A percentile compares a stretch with the other conserved stretches of the same genome.
phyloP scores from a whole-genome alignment of 139 green algal genomes.

The Tetraselmis chui region DNA sequence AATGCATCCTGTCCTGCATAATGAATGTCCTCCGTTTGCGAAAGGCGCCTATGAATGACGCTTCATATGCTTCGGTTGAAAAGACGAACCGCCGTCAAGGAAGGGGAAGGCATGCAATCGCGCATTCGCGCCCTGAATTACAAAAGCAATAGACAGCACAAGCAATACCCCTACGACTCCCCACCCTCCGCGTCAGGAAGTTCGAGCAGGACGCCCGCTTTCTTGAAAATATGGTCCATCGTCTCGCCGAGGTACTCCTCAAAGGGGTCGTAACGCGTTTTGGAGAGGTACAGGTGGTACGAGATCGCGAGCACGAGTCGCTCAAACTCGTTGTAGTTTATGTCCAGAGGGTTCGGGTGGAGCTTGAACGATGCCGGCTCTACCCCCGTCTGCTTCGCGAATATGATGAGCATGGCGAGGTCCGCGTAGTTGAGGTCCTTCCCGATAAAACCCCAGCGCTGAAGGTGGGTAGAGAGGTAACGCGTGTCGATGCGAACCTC shows the following conservation, averaged over 20 bases:
- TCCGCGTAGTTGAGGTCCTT: slow-evolving; percentile 59
- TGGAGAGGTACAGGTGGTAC: slow-evolving; percentile 44
- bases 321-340: slow-evolving; percentile 70
- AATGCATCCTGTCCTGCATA: no score
- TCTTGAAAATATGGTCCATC: slow-evolving; percentile 64
- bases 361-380: slow-evolving; percentile 17
- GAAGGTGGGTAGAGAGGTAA: slow-evolving; percentile 59
- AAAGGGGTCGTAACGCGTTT: slow-evolving; percentile 36
- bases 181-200: background rate
- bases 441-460: slow-evolving; percentile 54
- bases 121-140: no score
- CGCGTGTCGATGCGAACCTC: slow-evolving; percentile 48
- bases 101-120: no score
- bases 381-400: slow-evolving; percentile 52
- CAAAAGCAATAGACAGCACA: no score
- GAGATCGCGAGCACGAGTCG: slow-evolving; percentile 54
- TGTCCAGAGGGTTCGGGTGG: slow-evolving; percentile 39
- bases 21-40: no score
- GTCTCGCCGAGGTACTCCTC: slow-evolving; percentile 63
- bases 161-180: background rate
- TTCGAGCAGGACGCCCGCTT: slow-evolving; percentile 49
- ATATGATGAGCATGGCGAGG: slow-evolving; percentile 48
- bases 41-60: no score
- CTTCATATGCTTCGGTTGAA: no score
- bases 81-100: no score